These are phyloP conservation scores for Brassica cretica DNA, from an alignment of 345 rosid species.

Conservation along the genomic window DNA sequence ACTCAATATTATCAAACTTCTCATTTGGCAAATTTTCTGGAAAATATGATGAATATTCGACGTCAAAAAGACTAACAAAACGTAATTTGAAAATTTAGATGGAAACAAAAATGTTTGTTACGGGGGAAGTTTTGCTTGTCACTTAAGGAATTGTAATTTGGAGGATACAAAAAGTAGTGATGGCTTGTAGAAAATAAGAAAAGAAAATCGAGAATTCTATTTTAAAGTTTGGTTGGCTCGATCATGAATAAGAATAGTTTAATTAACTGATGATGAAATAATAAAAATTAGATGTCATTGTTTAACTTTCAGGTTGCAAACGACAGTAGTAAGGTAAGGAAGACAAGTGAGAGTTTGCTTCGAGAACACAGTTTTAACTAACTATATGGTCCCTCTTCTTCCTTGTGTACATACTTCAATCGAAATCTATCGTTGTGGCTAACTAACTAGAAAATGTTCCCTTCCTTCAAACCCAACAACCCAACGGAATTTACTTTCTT, in stretches of 20 bases:
- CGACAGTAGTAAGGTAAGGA: slow-evolving; percentile 33
- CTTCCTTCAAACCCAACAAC: slow-evolving; percentile 52
- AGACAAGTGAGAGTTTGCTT: slow-evolving; percentile 45
- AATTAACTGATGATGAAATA: slow-evolving; percentile 1
- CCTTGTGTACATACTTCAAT: slow-evolving; percentile 31
- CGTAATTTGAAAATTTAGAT: slow-evolving; percentile 8
- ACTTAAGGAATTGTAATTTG: slow-evolving; percentile 42
- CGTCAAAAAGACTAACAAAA: background rate
- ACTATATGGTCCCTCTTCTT: slow-evolving; percentile 48
- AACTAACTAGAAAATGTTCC: slow-evolving; percentile 33
- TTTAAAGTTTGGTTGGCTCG: slow-evolving; percentile 28
- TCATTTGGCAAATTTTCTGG: background rate
- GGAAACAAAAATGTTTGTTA: slow-evolving; percentile 36
- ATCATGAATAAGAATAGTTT: slow-evolving; percentile 26
- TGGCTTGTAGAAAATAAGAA: background rate
- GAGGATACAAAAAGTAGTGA: slow-evolving; percentile 1
- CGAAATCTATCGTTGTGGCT: slow-evolving; percentile 39
- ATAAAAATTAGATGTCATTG: background rate
- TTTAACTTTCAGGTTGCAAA: slow-evolving; percentile 14
- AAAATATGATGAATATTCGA: background rate
- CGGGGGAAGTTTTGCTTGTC: slow-evolving; percentile 46
- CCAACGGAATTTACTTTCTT: slow-evolving; percentile 5
- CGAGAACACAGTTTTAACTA: slow-evolving; percentile 66
- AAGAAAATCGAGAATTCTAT: background rate
- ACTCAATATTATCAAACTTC: background rate